These are phyloP conservation scores for Diaporthe batatas DNA, from an alignment of 2,329 filamentous ascomycete genomes.

Conservation along the genomic window DNA sequence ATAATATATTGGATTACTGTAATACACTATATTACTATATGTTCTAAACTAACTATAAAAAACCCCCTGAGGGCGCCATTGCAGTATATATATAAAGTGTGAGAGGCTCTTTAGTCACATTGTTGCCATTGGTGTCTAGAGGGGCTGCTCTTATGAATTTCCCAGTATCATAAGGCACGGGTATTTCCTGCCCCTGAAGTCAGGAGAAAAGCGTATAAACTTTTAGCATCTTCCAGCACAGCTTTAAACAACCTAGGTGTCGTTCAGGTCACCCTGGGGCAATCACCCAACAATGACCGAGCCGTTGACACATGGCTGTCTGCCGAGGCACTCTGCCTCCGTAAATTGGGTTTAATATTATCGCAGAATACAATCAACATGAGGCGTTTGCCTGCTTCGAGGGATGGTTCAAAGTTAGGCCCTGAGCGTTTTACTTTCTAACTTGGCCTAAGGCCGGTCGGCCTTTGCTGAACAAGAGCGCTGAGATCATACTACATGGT, in stretches of 20 bases:
- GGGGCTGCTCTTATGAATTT: neutral
- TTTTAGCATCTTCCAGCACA: neutral
- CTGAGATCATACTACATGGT: neutral
- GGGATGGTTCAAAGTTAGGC: neutral
- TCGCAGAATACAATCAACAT: neutral
- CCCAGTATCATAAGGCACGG: too few species aligned
- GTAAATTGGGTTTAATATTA: neutral
- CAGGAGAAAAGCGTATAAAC: too few species aligned
- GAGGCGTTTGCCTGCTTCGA: neutral
- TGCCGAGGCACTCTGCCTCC: too few species aligned
- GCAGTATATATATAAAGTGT: too few species aligned
- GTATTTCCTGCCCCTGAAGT: too few species aligned
- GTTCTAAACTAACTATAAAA: too few species aligned
- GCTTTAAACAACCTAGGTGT: neutral
- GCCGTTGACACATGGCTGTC: neutral
- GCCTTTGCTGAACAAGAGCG: neutral
- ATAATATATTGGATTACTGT: too few species aligned
- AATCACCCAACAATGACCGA: neutral
- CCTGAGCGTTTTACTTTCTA: neutral
- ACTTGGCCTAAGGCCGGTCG: neutral
- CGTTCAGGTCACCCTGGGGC: too few species aligned
- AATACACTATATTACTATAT: too few species aligned
- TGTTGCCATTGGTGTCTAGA: neutral
- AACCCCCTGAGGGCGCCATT: too few species aligned
- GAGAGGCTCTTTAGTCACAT: conserved; percentile 47